Base-by-base conservation (phyloP, 2,329 filamentous ascomycete species). In the Stromatinia cepivora region DNA sequence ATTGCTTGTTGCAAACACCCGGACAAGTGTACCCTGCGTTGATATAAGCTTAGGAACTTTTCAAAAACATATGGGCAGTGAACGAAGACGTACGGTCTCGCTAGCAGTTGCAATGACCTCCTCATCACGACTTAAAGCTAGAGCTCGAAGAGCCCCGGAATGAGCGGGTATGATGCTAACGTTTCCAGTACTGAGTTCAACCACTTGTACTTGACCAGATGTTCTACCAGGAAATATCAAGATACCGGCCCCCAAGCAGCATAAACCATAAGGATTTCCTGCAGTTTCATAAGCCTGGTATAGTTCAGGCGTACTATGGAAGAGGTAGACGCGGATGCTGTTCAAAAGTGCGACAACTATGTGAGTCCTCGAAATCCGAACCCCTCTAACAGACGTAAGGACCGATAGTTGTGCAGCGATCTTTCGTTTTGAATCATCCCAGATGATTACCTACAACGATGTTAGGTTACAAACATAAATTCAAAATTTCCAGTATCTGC, bases 141-240 rank as follows among this genome's bases (percentile, higher is more conserved):
- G 84, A 54, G 93, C 93, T 71, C 91, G 87, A 25, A 99, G 82
- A 0, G 91, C 84, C 0, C 91, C 90, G 6, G 90, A 89, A 79
- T 99, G 95, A 4, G 94, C 95, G 0, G 93, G 93, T 70, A 98
- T 93, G 78, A 99, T 97, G 81, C 91, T 96, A 73, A 98, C 92
- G 75, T 92, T 94, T 63, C 89, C 89, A 0, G 89, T 92, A 25
- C 84, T 83, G 15, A 96, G 81, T 75, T 96, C 89, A 65, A 97
- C 90, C 1, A 98, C 82, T 79, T 97, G 94, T 39, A 98, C 90
- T 77, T 99, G 95, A 17, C 95, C 95, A 0, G 88, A 81, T 0
- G 91, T 94, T 66, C 93, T 87, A n/a, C 94, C 94, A 0, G 94
- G 94, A 72, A 98, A 95, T 0, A 90, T 92, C 9, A 97, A 83